phyloP scores from a whole-genome alignment of 192 early-diverging fungal species.

The Chytriomyces hyalinus region DNA sequence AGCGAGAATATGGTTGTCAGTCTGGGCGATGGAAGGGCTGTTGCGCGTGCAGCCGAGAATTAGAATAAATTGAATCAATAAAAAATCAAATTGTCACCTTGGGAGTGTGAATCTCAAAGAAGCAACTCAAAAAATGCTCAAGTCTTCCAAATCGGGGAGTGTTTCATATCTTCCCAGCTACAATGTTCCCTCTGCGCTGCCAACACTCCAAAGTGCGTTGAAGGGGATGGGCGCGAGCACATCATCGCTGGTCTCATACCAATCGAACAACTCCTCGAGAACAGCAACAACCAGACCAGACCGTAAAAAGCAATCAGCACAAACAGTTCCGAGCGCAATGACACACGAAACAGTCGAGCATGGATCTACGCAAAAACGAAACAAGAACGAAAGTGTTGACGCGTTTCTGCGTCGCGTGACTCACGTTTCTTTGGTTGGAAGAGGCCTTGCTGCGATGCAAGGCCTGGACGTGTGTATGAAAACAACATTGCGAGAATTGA shows the following conservation, averaged over 20 bases:
- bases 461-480: conserved; percentile 55
- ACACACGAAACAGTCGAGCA: conserved; percentile 45
- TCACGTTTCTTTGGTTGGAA: conserved; percentile 51
- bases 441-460: conserved; percentile 51
- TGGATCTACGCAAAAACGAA: conserved; percentile 51
- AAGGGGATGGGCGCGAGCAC: conserved; percentile 11
- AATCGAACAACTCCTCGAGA: neutral
- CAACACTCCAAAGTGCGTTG: conserved; percentile 13
- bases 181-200: conserved; percentile 21
- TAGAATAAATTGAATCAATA: neutral
- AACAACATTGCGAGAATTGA: conserved; percentile 53
- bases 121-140: neutral
- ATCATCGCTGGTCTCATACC: conserved; percentile 16
- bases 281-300: neutral
- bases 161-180: conserved; percentile 3
- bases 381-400: conserved; percentile 40
- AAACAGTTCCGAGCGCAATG: conserved; percentile 12
- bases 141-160: conserved; percentile 22
- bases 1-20: neutral
- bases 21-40: neutral
- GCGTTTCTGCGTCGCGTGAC: conserved; percentile 51
- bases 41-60: neutral
- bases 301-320: neutral
- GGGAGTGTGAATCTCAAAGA: neutral
- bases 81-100: neutral